phyloP scores from a whole-genome alignment of 495 filamentous ascomycete genomes.

The Xeromyces bisporus region DNA sequence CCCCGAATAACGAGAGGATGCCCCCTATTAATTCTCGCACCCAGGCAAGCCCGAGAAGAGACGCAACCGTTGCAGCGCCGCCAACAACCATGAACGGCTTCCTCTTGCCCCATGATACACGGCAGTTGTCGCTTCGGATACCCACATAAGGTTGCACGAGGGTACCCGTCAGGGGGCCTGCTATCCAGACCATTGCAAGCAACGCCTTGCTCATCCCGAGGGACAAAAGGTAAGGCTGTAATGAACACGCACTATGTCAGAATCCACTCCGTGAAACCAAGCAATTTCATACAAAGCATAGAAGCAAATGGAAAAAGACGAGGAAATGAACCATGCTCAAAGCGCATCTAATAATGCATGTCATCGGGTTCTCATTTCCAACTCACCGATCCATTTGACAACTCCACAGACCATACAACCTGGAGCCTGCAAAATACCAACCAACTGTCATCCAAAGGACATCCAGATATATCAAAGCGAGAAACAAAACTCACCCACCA shows the following conservation, averaged over 20 bases:
- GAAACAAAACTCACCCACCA: constrained; percentile 39
- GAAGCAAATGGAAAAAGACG: no score
- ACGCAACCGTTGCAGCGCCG: constrained; percentile 50
- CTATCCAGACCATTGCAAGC: constrained; percentile 91
- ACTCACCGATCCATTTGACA: constrained; percentile 65
- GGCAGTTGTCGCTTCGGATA: constrained; percentile 76
- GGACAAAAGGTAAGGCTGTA: constrained; percentile 46
- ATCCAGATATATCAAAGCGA: neutral
- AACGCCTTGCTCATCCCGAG: constrained; percentile 82
- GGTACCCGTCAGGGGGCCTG: constrained; percentile 68
- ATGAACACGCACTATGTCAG: neutral
- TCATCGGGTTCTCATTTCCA: no score
- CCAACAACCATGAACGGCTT: constrained; percentile 80
- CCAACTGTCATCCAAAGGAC: neutral
- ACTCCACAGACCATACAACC: constrained; percentile 86
- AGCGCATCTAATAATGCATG: no score
- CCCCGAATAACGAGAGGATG: constrained; percentile 55
- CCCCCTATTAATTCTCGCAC: constrained; percentile 59
- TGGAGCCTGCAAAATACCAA: constrained; percentile 40
- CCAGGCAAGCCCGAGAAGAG: constrained; percentile 67
- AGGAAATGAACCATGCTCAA: no score
- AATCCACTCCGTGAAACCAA: no score
- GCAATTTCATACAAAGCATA: no score
- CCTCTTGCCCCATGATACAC: constrained; percentile 62
- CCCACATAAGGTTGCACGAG: constrained; percentile 91